Percentiles rank a stretch among this genome's conserved stretches.
These are phyloP conservation scores for Simplicillium sp. DNA, from an alignment of 2,329 filamentous ascomycete genomes.

Conservation along the genomic window DNA sequence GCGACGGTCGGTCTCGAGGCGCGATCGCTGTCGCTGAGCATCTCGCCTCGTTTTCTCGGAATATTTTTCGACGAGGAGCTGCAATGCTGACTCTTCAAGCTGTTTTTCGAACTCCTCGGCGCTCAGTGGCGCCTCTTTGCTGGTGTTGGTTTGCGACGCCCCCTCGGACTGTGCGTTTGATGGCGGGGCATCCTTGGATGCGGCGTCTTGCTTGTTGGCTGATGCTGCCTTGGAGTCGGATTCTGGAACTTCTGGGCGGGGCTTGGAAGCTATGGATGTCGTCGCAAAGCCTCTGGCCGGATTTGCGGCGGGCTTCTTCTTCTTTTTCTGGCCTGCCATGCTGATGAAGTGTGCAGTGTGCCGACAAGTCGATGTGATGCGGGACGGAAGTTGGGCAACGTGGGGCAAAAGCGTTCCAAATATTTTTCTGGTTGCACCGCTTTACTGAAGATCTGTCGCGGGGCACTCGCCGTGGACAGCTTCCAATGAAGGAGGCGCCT, in stretches of 20 bases:
- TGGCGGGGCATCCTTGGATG: conserved; percentile 19
- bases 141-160: conserved; percentile 4
- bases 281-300: conserved; percentile 90
- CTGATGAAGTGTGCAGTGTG: conserved; percentile 1
- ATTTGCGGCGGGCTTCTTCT: conserved; percentile 83
- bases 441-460: no score
- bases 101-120: conserved; percentile 87
- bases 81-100: conserved; percentile 82
- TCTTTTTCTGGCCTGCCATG: conserved; percentile 68
- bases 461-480: no score
- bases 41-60: conserved; percentile 72
- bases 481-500: no score
- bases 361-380: neutral
- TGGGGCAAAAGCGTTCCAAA: no score
- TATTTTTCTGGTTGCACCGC: no score
- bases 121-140: conserved; percentile 44
- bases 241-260: conserved; percentile 50
- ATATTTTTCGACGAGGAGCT: conserved; percentile 78
- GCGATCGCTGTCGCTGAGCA: conserved; percentile 62
- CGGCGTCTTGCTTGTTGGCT: conserved; percentile 8
- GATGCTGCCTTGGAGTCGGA: conserved; percentile 4
- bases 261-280: conserved; percentile 80
- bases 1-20: conserved; percentile 77
- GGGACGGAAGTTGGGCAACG: no score
- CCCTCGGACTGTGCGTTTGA: conserved; percentile 12